Evolutionary conservation across 106 monocot species (phyloP).

Genomic region (Triglochin maritima): DNA sequence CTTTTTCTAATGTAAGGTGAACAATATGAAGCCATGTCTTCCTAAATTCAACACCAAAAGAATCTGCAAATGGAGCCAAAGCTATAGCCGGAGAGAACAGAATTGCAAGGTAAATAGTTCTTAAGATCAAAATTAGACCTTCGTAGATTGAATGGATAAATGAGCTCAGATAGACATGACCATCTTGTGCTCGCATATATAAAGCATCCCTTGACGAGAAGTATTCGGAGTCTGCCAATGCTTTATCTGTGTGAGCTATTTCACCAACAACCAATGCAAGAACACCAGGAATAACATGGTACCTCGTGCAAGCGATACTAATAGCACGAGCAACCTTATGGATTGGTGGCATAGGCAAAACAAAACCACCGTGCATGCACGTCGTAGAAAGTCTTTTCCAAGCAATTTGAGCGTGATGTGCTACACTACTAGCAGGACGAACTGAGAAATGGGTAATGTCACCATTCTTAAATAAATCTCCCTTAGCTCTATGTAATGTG

Average conservation of each 20-base stretch:
- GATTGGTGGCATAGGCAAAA: slow-evolving; percentile 4
- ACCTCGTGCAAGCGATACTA: slow-evolving; percentile 35
- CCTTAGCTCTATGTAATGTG: background rate
- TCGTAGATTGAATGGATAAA: slow-evolving; percentile 31
- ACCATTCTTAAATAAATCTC: background rate
- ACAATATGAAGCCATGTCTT: slow-evolving; percentile 45
- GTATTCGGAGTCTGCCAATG: slow-evolving; percentile 47
- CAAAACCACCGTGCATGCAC: background rate
- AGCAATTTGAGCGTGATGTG: slow-evolving; percentile 8
- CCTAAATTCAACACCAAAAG: slow-evolving; percentile 28
- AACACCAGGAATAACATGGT: slow-evolving; percentile 31
- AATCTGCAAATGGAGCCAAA: slow-evolving; percentile 55
- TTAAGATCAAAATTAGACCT: slow-evolving; percentile 30
- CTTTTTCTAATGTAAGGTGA: slow-evolving; percentile 40
- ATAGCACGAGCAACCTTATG: slow-evolving; percentile 36
- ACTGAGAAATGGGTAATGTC: background rate
- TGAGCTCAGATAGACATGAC: slow-evolving; percentile 31
- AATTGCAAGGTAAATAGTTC: slow-evolving; percentile 44
- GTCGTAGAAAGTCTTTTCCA: slow-evolving; percentile 9
- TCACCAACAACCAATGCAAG: slow-evolving; percentile 41
- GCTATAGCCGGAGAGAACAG: slow-evolving; percentile 41
- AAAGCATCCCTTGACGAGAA: slow-evolving; percentile 22
- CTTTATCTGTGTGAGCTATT: slow-evolving; percentile 11
- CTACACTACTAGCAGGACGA: background rate
- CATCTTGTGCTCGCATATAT: slow-evolving; percentile 46